Conservation (phyloP, 1,139 yeast species). For the Nadsonia starkeyi-henricii region DNA sequence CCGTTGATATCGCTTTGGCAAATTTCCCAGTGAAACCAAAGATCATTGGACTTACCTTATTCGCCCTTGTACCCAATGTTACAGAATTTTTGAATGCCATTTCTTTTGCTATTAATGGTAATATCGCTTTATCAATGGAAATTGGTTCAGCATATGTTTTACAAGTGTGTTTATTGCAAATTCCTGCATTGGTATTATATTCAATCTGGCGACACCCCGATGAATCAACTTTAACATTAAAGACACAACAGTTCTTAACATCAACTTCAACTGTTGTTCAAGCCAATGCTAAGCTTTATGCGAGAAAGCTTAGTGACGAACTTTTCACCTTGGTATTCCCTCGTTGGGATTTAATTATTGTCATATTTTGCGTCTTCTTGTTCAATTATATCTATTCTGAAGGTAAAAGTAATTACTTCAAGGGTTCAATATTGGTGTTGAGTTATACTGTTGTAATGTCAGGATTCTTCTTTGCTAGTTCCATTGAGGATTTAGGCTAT, state of each 20-base stretch:
- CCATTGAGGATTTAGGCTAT: constrained; percentile 5
- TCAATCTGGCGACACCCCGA: constrained; percentile 37
- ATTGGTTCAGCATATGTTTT: constrained; percentile 95
- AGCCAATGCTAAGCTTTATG: constrained; percentile 13
- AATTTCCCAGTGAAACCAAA: constrained; percentile 75
- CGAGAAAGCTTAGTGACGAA: constrained; percentile 24
- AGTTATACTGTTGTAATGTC: constrained; percentile 61
- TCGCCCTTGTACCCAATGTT: constrained; percentile 92
- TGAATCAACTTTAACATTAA: constrained; percentile 9
- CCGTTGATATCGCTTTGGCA: constrained; percentile 77
- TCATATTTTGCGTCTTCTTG: constrained; percentile 71
- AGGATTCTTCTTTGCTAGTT: constrained; percentile 63
- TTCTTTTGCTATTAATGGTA: constrained; percentile 91
- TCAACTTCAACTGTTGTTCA: constrained; percentile 5
- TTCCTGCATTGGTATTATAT: constrained; percentile 76
- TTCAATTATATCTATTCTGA: constrained; percentile 93
- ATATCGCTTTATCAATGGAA: constrained; percentile 85
- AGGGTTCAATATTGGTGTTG: constrained; percentile 78
- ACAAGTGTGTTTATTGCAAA: constrained; percentile 90
- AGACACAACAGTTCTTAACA: constrained; percentile 8
- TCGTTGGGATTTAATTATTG: constrained; percentile 86
- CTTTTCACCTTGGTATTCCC: constrained; percentile 84
- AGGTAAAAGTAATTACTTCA: constrained; percentile 91
- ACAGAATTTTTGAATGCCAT: constrained; percentile 95
- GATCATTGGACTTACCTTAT: constrained; percentile 81